A percentile compares a stretch with the other conserved stretches of the same genome.
Evolutionary conservation across 352 stramenopile genomes (phyloP).

Genomic region (Globisporangium cylindrosporum): DNA sequence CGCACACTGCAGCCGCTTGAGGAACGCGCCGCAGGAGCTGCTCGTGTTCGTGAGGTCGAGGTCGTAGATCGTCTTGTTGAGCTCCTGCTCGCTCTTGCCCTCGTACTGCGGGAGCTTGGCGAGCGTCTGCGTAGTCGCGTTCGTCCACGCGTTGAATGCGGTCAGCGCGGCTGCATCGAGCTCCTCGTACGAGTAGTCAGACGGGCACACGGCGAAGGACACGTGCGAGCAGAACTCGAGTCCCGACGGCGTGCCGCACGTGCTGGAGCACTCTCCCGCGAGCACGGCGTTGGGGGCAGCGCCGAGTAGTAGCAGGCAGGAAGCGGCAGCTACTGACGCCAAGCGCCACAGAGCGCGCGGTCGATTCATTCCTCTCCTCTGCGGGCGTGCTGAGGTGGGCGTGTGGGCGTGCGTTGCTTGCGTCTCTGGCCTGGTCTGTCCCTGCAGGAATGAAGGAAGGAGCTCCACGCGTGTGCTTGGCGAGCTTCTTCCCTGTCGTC

Average conservation of each 20-base stretch:
- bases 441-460: neutral
- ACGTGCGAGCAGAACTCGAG: conserved; percentile 81
- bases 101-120: conserved; percentile 50
- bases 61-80: conserved; percentile 33
- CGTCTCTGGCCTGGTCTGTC: neutral
- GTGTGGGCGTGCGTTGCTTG: neutral
- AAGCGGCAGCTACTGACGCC: conserved; percentile 2
- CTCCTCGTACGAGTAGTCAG: conserved; percentile 57
- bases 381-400: neutral
- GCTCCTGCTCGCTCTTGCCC: conserved; percentile 29
- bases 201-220: conserved; percentile 63
- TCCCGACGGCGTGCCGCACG: conserved; percentile 67
- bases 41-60: conserved; percentile 66
- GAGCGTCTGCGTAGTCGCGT: conserved; percentile 39
- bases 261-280: conserved; percentile 52
- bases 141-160: conserved; percentile 51
- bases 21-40: conserved; percentile 54
- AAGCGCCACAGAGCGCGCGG: conserved; percentile 8
- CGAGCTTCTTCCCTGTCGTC: neutral
- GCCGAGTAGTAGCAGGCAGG: neutral
- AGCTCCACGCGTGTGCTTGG: neutral
- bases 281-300: neutral
- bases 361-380: conserved; percentile 4
- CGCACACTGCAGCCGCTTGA: conserved; percentile 64
- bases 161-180: conserved; percentile 41